Conservation (phyloP, 2,329 filamentous ascomycete genomes). For the Penicillium thymicola region DNA sequence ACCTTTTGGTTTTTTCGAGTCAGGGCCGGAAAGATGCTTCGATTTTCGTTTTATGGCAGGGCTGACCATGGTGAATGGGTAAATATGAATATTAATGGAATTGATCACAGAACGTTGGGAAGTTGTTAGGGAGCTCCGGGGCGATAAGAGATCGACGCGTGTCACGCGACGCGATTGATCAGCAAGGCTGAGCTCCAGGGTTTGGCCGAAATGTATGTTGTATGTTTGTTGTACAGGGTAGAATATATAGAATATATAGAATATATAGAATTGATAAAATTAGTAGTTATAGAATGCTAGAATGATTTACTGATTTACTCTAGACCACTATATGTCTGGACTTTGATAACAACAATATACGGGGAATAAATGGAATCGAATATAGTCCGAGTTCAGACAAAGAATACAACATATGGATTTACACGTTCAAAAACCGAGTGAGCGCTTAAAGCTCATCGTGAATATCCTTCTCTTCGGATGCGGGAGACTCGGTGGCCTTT, state of each 20-base stretch:
- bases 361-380: neutral
- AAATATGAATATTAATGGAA: neutral
- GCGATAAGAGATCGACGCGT: constrained; percentile 14
- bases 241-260: neutral
- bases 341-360: neutral
- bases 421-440: constrained; percentile 3
- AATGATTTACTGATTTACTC: neutral
- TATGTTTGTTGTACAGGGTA: too few species aligned
- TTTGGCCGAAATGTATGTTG: neutral
- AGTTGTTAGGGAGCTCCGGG: neutral
- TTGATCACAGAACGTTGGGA: neutral
- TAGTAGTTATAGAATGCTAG: neutral
- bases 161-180: constrained; percentile 13
- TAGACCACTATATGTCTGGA: neutral
- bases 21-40: constrained; percentile 43
- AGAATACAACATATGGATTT: constrained; percentile 16
- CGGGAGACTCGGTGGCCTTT: constrained; percentile 22
- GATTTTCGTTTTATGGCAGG: constrained; percentile 63
- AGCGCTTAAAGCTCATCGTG: constrained; percentile 42
- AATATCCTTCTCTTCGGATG: constrained; percentile 24
- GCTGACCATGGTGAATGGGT: constrained; percentile 29
- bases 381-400: constrained; percentile 13
- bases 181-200: neutral
- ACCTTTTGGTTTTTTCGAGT: constrained; percentile 68
- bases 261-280: neutral